phyloP scores from a whole-genome alignment of 495 filamentous ascomycete genomes.

The Neurospora sp. region DNA sequence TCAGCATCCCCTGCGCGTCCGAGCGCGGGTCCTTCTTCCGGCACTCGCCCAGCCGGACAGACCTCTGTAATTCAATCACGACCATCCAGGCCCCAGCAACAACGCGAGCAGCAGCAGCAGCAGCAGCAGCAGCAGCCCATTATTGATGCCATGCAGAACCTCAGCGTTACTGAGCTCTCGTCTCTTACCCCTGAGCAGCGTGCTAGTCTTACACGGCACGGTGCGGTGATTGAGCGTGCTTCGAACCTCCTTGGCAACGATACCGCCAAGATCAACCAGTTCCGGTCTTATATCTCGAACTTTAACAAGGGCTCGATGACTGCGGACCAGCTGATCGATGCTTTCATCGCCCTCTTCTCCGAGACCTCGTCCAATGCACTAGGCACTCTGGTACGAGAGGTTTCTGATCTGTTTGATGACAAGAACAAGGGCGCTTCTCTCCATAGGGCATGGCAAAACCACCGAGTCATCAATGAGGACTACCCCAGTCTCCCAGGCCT shows the following conservation, averaged over 20 bases:
- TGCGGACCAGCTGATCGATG: slow-evolving; percentile 67
- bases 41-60: slow-evolving; percentile 14
- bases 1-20: slow-evolving; percentile 28
- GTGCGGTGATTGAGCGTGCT: slow-evolving; percentile 77
- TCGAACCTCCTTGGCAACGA: slow-evolving; percentile 69
- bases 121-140: slow-evolving; percentile 12
- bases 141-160: slow-evolving; percentile 26
- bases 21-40: slow-evolving; percentile 68
- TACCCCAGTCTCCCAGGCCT: slow-evolving; percentile 80
- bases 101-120: slow-evolving; percentile 4
- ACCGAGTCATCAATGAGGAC: slow-evolving; percentile 92
- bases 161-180: slow-evolving; percentile 29
- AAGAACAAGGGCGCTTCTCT: slow-evolving; percentile 59
- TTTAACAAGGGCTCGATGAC: slow-evolving; percentile 58
- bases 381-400: slow-evolving; percentile 82
- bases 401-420: slow-evolving; percentile 88
- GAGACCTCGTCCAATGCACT: slow-evolving; percentile 69
- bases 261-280: slow-evolving; percentile 56
- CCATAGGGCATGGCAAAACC: slow-evolving; percentile 80
- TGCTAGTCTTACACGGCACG: slow-evolving; percentile 63
- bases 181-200: slow-evolving; percentile 62
- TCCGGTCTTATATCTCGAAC: slow-evolving; percentile 66
- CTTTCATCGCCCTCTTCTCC: slow-evolving; percentile 65
- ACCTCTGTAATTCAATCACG: slow-evolving; percentile 27
- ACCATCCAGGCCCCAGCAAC: slow-evolving; percentile 11